Evolutionary conservation across 371 early-diverging fungal species (phyloP).

Genomic region (Mortierella sp.): DNA sequence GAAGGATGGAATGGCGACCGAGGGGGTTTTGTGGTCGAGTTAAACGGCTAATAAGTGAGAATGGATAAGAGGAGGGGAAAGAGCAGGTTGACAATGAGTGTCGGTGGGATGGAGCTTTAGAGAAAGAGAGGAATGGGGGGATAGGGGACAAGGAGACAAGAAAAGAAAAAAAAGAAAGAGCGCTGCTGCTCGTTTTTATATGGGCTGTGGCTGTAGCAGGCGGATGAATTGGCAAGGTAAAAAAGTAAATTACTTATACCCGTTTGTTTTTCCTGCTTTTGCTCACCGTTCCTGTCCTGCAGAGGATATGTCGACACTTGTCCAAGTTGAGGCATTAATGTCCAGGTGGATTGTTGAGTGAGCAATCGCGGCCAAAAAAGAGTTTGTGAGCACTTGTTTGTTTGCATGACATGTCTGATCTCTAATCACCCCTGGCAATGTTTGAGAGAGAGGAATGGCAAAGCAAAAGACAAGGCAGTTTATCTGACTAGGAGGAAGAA

Average conservation of each 20-base stretch:
- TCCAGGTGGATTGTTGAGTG: not conserved
- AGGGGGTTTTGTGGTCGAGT: not conserved
- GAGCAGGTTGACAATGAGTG: not conserved
- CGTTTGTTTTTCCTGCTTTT: constrained; percentile 11
- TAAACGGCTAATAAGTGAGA: not conserved
- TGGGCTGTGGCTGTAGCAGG: not conserved
- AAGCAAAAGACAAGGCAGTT: not conserved
- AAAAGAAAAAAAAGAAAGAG: not conserved
- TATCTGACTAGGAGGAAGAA: not conserved
- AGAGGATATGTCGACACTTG: not conserved
- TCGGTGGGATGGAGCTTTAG: not conserved
- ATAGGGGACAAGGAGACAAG: not conserved
- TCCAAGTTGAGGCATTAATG: not conserved
- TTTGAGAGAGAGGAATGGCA: not conserved
- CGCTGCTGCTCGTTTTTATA: not conserved
- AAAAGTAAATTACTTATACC: not conserved
- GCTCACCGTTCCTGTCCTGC: not conserved
- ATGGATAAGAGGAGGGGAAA: not conserved
- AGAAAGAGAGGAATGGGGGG: not conserved
- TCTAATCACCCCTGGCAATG: not conserved
- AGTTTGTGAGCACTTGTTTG: not conserved
- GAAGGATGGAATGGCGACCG: not conserved
- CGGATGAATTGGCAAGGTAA: not conserved
- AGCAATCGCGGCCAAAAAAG: not conserved
- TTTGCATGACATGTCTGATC: not conserved